Evolutionary conservation across 2,329 filamentous ascomycete species (phyloP).

Genomic region (Cladosporium sp.): DNA sequence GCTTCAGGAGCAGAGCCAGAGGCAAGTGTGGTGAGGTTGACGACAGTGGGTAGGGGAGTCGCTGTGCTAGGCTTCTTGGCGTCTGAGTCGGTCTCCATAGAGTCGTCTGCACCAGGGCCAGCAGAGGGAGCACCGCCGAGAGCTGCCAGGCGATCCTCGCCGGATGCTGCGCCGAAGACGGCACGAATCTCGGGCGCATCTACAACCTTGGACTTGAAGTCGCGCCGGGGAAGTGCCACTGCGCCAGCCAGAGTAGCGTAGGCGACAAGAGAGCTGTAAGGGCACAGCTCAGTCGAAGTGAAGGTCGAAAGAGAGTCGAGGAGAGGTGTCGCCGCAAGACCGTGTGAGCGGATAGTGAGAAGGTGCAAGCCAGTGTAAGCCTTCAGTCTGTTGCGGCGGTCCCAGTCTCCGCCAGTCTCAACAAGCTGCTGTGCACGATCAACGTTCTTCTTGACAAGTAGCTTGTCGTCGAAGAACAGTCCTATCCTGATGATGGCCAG

Average conservation of each 20-base stretch:
- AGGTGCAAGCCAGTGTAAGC: slow-evolving; percentile 95
- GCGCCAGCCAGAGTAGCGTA: slow-evolving; percentile 95
- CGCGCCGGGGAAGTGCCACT: slow-evolving; percentile 90
- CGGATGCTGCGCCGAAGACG: slow-evolving; percentile 74
- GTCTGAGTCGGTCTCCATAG: slow-evolving; percentile 51
- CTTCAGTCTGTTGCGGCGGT: slow-evolving; percentile 96
- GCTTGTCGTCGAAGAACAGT: slow-evolving; percentile 92
- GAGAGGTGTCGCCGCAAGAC: slow-evolving; percentile 83
- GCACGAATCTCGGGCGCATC: slow-evolving; percentile 98
- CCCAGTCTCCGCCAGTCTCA: slow-evolving; percentile 96
- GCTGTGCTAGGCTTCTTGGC: slow-evolving; percentile 42
- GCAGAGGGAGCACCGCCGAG: slow-evolving; percentile 78
- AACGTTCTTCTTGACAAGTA: slow-evolving; percentile 89
- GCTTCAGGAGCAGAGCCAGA: slow-evolving; percentile 54
- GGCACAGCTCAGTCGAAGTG: slow-evolving; percentile 97
- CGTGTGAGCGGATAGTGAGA: slow-evolving; percentile 89
- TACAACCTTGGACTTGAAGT: slow-evolving; percentile 99
- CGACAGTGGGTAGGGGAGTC: slow-evolving; percentile 61
- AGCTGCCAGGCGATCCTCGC: slow-evolving; percentile 82
- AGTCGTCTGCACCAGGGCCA: slow-evolving; percentile 74
- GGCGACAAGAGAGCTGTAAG: slow-evolving; percentile 89
- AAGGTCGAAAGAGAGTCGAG: slow-evolving; percentile 98
- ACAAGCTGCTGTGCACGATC: slow-evolving; percentile 88
- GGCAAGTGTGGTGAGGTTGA: slow-evolving; percentile 87
- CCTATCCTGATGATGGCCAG: slow-evolving; percentile 95